These are phyloP conservation scores for Camelina laxa DNA, from an alignment of 345 rosid genomes.

Conservation along the genomic window DNA sequence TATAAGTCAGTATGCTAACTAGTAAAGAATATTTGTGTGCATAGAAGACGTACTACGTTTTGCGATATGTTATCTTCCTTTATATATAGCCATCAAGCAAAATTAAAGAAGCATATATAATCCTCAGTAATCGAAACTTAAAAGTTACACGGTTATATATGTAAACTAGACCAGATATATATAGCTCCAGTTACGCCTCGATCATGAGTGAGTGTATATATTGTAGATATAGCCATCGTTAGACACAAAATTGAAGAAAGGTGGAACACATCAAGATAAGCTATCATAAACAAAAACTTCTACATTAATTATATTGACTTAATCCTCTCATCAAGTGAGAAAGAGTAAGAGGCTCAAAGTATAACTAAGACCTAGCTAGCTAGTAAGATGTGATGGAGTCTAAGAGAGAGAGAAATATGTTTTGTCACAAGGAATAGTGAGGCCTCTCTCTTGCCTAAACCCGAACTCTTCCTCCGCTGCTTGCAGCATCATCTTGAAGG, in stretches of 20 bases:
- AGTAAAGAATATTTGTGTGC: background rate
- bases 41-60: background rate
- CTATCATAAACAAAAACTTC: too few species aligned
- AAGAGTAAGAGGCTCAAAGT: background rate
- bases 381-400: constrained; percentile 27
- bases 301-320: too few species aligned
- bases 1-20: too few species aligned
- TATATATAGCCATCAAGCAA: background rate
- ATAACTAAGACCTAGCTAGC: constrained; percentile 8
- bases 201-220: constrained; percentile 12
- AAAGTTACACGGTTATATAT: background rate
- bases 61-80: background rate
- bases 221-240: background rate
- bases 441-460: constrained; percentile 31
- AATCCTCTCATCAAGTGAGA: background rate
- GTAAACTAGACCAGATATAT: background rate
- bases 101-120: background rate
- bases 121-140: background rate
- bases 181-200: background rate
- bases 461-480: constrained; percentile 37
- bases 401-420: constrained; percentile 21
- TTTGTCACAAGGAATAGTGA: constrained; percentile 34
- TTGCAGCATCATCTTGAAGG: constrained; percentile 30
- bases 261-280: background rate
- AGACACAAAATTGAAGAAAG: background rate